These are phyloP conservation scores for Nymphaea thermarum DNA, from an alignment of 164 flowering plant species.

Conservation along the genomic window DNA sequence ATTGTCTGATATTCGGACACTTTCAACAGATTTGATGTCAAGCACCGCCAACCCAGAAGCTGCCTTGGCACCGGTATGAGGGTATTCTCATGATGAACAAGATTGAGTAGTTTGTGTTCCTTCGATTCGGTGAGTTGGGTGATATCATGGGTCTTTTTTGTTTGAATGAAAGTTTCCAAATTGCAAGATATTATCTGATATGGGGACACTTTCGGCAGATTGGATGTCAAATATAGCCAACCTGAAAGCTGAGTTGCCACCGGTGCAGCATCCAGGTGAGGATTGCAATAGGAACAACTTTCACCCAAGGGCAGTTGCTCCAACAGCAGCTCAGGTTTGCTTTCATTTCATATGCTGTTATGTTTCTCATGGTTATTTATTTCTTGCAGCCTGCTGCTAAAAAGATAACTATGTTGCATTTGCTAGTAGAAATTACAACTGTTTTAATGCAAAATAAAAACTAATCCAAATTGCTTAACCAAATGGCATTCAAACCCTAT, in stretches of 20 bases:
- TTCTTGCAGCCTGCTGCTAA: too few species aligned
- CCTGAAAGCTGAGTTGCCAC: conserved; percentile 56
- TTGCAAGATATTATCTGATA: conserved; percentile 95
- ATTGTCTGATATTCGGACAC: too few species aligned
- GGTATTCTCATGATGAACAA: too few species aligned
- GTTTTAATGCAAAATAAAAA: too few species aligned
- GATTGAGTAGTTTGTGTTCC: too few species aligned
- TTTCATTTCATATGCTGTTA: background rate
- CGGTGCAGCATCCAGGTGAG: conserved; percentile 69
- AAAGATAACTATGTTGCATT: background rate
- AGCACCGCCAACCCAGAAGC: too few species aligned
- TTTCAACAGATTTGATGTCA: too few species aligned
- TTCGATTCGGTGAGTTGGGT: too few species aligned
- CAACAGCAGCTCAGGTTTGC: conserved; percentile 91
- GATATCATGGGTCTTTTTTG: too few species aligned
- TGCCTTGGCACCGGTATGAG: too few species aligned
- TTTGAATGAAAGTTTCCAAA: background rate
- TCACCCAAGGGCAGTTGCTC: conserved; percentile 94
- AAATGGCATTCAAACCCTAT: too few species aligned
- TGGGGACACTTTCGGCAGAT: conserved; percentile 98
- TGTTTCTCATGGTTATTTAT: conserved; percentile 1
- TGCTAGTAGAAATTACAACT: background rate
- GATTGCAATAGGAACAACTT: conserved; percentile 58
- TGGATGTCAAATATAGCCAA: conserved; percentile 98
- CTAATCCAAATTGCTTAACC: too few species aligned